These are phyloP conservation scores for Naegleria lovaniensis DNA, from an alignment of 208 protist species.

Conservation along the genomic window DNA sequence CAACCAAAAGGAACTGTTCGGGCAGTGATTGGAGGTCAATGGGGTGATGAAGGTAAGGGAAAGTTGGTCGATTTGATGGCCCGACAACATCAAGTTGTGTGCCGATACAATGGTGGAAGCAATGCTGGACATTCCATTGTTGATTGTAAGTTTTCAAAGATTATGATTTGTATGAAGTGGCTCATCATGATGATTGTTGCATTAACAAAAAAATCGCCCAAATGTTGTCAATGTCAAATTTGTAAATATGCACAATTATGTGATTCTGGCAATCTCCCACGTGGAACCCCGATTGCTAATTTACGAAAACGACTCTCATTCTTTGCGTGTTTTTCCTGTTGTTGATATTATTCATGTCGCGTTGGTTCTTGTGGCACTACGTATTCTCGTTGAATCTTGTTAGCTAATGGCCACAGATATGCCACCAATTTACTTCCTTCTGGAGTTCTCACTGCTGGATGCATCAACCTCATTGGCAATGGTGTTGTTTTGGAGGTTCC, in stretches of 20 bases:
- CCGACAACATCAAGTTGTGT: slow-evolving; percentile 28
- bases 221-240: too few relatives aligned
- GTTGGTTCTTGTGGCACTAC: too few relatives aligned
- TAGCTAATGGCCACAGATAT: slow-evolving; percentile 46
- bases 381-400: too few relatives aligned
- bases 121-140: slow-evolving; percentile 73
- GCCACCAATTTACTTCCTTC: slow-evolving; percentile 55
- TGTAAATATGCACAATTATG: too few relatives aligned
- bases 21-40: slow-evolving; percentile 50
- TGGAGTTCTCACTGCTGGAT: slow-evolving; percentile 45
- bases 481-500: slow-evolving; percentile 60
- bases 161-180: too few relatives aligned
- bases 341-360: too few relatives aligned
- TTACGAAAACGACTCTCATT: too few relatives aligned
- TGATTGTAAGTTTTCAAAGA: slow-evolving; percentile 26
- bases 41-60: slow-evolving; percentile 71
- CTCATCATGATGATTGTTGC: too few relatives aligned
- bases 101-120: slow-evolving; percentile 55
- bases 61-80: slow-evolving; percentile 69
- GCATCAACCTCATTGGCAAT: slow-evolving; percentile 47
- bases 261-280: too few relatives aligned
- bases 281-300: too few relatives aligned
- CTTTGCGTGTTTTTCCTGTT: too few relatives aligned
- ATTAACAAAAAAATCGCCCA: too few relatives aligned
- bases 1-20: not conserved